Conservation (phyloP, 306 rosid genomes). For the Inga oerstediana region DNA sequence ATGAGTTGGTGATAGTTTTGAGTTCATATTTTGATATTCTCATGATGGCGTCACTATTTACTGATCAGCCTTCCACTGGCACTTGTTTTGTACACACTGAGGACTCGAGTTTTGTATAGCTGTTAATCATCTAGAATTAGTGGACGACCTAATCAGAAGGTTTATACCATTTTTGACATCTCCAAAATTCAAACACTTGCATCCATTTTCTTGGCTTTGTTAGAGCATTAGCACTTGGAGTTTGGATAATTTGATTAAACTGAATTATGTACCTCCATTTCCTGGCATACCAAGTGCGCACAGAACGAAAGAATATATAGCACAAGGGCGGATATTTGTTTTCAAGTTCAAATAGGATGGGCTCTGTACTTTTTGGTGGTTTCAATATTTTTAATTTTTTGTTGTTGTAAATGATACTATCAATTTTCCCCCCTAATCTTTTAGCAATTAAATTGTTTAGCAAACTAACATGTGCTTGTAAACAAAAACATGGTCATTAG, state of each 20-base stretch:
- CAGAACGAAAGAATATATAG: background rate
- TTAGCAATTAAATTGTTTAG: background rate
- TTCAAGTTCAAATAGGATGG: background rate
- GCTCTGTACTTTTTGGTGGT: background rate
- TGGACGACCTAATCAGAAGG: background rate
- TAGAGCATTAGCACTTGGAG: background rate
- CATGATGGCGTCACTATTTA: background rate
- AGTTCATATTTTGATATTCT: background rate
- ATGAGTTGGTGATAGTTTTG: slow-evolving; percentile 31
- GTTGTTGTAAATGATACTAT: too few relatives aligned
- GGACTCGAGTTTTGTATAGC: background rate
- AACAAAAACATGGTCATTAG: background rate
- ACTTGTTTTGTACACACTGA: slow-evolving; percentile 5
- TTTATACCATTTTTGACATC: background rate
- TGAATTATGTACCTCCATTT: background rate
- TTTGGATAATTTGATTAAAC: background rate
- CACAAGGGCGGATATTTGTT: background rate
- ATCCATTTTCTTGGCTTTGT: background rate
- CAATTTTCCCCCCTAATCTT: too few relatives aligned
- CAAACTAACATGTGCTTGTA: background rate
- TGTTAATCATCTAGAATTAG: background rate
- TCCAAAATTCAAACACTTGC: background rate
- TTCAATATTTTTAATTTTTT: background rate
- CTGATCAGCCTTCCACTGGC: background rate
- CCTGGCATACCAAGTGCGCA: background rate